Percentiles rank a stretch among this genome's conserved stretches.
phyloP scores from a whole-genome alignment of 139 green algal species.

The Tetraselmis striata region DNA sequence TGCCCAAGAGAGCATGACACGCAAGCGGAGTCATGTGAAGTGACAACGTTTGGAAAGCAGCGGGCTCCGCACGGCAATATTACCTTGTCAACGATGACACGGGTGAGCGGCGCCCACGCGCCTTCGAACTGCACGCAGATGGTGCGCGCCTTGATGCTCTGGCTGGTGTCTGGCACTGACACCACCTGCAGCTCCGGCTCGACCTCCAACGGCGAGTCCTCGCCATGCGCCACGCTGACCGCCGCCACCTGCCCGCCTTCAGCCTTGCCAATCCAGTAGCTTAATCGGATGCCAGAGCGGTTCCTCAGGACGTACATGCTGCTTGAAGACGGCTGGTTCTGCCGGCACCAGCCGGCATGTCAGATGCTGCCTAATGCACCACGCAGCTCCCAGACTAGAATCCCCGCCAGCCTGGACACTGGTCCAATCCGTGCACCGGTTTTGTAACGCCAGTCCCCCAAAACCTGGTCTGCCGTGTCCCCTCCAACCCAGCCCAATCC shows the following conservation, averaged over 20 bases:
- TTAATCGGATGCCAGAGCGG: background rate
- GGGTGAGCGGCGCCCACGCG: conserved; percentile 20
- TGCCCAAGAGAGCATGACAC: no score
- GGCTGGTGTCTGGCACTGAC: conserved; percentile 20
- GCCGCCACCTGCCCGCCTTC: background rate
- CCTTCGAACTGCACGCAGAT: conserved; percentile 47
- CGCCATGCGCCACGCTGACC: background rate
- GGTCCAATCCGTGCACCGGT: no score
- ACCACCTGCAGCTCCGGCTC: conserved; percentile 24
- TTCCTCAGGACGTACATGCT: background rate
- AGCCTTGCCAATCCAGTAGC: conserved; percentile 5
- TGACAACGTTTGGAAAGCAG: no score
- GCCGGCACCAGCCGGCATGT: no score
- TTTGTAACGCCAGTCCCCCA: no score
- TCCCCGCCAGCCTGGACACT: no score
- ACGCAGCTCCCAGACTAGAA: no score
- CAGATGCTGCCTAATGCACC: no score
- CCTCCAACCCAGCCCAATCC: no score
- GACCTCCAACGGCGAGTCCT: conserved; percentile 20
- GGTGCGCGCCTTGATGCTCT: conserved; percentile 15
- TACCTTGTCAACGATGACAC: conserved; percentile 44
- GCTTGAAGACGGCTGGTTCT: background rate
- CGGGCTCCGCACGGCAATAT: no score
- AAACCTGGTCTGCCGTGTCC: no score
- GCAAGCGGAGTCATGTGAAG: no score